Percentiles rank a stretch among this genome's conserved stretches.
Evolutionary conservation across 2,329 filamentous ascomycete species (phyloP).

Genomic region (Cladobotryum protrusum): DNA sequence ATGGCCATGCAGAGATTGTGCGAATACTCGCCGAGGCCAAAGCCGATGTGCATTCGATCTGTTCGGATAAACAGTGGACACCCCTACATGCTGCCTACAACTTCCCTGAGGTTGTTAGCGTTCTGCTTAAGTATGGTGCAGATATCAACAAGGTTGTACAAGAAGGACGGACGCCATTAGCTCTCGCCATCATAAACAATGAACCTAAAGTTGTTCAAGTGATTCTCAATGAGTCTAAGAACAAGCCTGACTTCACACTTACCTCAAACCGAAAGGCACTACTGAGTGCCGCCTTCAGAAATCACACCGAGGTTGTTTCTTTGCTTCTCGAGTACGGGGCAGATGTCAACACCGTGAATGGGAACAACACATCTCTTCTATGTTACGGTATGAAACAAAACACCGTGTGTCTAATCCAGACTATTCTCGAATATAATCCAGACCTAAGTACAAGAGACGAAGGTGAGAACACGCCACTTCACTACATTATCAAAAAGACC

Average conservation of each 20-base stretch:
- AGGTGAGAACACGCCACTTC: neutral
- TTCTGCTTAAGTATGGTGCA: constrained; percentile 1
- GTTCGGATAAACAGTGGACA: neutral
- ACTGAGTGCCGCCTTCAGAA: neutral
- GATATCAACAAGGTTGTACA: neutral
- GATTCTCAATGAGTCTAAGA: constrained; percentile 1
- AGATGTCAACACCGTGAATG: neutral
- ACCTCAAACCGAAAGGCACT: neutral
- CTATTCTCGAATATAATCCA: neutral
- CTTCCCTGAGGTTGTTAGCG: neutral
- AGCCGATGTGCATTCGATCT: neutral
- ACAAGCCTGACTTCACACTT: neutral
- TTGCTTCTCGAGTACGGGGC: neutral
- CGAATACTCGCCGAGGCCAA: constrained; percentile 2
- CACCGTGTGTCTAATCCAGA: neutral
- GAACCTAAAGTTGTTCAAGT: neutral
- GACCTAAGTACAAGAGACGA: neutral
- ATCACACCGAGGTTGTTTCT: neutral
- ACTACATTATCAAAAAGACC: neutral
- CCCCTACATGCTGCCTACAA: neutral
- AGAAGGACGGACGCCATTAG: neutral
- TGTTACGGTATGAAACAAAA: neutral
- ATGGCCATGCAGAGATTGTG: neutral
- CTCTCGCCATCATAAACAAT: neutral
- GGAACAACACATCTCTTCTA: neutral